Base-by-base conservation (phyloP, 331 rosid species). In the Arachis monticola region DNA sequence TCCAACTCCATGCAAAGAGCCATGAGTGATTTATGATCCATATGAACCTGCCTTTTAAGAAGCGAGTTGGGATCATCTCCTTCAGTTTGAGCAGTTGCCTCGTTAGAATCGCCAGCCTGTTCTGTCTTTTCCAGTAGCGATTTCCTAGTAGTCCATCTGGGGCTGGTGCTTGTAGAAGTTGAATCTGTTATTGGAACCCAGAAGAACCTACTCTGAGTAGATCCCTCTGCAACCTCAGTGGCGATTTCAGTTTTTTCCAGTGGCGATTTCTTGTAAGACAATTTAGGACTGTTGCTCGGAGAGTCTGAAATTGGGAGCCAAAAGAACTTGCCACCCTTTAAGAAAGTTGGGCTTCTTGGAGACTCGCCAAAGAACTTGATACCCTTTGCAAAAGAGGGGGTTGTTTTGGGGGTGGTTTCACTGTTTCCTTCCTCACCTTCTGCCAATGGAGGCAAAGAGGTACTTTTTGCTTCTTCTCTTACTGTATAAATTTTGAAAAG, bases 1-100 rank as follows among this genome's bases (percentile, higher is more conserved):
- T 92, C 99, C 3, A 94, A 83, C 70, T 92, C 99, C 96, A 90
- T 88, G 82, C 88, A 92, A 72, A 94, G 79, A n/a, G 84, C 97
- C 87, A 87, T 85, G 40, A 92, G 88, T 13, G 96, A 90, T 64
- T 88, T 91, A 6, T 91, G 82, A 73, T 93, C 98, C 73, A 91
- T 69, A 10, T 89, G 91, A 56, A 93, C 97, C 74, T 90, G 95
- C 59, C 86, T 85, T 67, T 83, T 84, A 79, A 87, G 40, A 72
- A 53, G 85, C 68, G 72, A 72, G 42, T 86, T 78, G 46, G 87
- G 73, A 78, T 88, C 82, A 0, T 87, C 96, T 0, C 67, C 72
- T n/a, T 87, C 83, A 53, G 66, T 84, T 69, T 72, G 74, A 13
- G 48, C 8, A 55, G n/a, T 71, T 45, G 42, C 82, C 32, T 86